Percentiles rank a stretch among this genome's conserved stretches.
These are phyloP conservation scores for Calonectria pauciramosa DNA, from an alignment of 2,329 filamentous ascomycete genomes.

Conservation along the genomic window DNA sequence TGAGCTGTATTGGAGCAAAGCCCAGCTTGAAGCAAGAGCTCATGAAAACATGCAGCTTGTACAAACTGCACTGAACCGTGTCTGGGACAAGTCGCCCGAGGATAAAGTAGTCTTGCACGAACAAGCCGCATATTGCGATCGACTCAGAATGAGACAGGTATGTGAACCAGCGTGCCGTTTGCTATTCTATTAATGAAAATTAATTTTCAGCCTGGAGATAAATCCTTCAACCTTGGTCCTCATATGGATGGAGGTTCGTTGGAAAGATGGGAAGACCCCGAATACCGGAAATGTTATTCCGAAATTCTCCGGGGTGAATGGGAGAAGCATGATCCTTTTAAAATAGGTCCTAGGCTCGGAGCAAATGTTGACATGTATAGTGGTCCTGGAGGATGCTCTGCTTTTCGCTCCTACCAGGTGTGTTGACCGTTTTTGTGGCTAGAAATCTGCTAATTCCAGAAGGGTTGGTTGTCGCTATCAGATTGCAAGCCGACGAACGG, in stretches of 20 bases:
- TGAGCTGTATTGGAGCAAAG: slow-evolving; percentile 2
- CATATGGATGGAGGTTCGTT: slow-evolving; percentile 5
- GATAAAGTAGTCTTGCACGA: neutral
- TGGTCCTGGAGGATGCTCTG: neutral
- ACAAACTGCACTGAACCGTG: neutral
- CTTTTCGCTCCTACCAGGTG: slow-evolving; percentile 3
- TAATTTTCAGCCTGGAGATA: neutral
- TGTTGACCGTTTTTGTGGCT: neutral
- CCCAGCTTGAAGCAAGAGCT: neutral
- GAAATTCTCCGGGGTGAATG: neutral
- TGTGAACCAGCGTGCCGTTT: neutral
- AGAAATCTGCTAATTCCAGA: neutral
- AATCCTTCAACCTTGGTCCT: neutral
- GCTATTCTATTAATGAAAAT: neutral
- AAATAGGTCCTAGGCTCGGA: neutral
- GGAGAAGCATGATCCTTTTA: neutral
- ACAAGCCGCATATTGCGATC: neutral
- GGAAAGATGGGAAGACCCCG: slow-evolving; percentile 1
- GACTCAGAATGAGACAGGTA: slow-evolving; percentile 1
- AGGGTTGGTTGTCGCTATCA: slow-evolving; percentile 2
- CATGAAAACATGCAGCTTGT: neutral
- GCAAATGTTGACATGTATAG: slow-evolving; percentile 6
- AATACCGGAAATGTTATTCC: slow-evolving; percentile 4
- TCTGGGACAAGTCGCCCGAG: neutral
- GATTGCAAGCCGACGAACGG: neutral